Percentiles rank a stretch among this genome's conserved stretches.
Conservation (phyloP, 306 rosid genomes). For the Psophocarpus tetragonolobus region DNA sequence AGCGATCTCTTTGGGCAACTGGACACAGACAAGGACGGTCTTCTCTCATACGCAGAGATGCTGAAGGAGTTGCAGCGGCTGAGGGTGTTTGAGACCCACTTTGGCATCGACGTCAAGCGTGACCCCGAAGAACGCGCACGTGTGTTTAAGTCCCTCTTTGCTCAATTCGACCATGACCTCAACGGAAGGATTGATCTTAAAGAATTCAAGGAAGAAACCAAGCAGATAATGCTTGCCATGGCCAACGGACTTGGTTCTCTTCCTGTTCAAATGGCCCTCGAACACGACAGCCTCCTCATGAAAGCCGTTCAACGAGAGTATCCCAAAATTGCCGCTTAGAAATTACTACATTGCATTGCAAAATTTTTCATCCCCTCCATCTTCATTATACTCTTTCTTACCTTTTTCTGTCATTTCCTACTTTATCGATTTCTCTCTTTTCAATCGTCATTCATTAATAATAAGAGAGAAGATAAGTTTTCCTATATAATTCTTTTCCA, state of each 20-base stretch:
- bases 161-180: slow-evolving; percentile 54
- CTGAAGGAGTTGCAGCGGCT: slow-evolving; percentile 56
- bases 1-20: slow-evolving; percentile 47
- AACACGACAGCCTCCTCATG: slow-evolving; percentile 49
- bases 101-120: slow-evolving; percentile 53
- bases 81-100: slow-evolving; percentile 61
- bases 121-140: slow-evolving; percentile 44
- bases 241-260: slow-evolving; percentile 51
- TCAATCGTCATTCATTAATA: too few species aligned
- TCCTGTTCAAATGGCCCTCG: slow-evolving; percentile 57
- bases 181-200: slow-evolving; percentile 49
- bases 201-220: slow-evolving; percentile 57
- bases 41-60: slow-evolving; percentile 60
- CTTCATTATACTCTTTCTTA: too few species aligned
- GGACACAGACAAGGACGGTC: slow-evolving; percentile 48
- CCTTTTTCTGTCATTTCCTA: too few species aligned
- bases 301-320: slow-evolving; percentile 52
- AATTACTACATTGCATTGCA: too few species aligned
- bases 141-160: slow-evolving; percentile 49
- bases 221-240: slow-evolving; percentile 63
- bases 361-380: too few species aligned
- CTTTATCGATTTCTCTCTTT: too few species aligned
- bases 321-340: slow-evolving; percentile 18
- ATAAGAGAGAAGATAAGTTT: too few species aligned
- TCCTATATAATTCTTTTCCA: too few species aligned